Base-by-base conservation (phyloP, 129 eudicot genomes). In the Tagetes erecta region DNA sequence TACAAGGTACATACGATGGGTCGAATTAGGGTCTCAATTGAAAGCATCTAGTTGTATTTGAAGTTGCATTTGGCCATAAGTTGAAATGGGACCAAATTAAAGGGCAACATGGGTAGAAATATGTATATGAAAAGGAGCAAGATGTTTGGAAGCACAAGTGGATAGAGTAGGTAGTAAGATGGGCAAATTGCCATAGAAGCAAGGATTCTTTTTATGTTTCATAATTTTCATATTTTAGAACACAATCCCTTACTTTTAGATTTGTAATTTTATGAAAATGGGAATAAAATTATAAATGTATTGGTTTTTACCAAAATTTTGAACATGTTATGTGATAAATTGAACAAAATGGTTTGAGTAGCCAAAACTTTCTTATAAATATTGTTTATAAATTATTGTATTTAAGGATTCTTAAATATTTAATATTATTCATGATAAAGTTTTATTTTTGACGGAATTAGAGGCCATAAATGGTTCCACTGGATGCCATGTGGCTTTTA, bases 181-280 rank as follows among this genome's bases (percentile, higher is more conserved):
- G 76, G 82, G 81, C 11, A 11, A 8, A 53, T 71, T 38, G 66
- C 72, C 63, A 68, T 62, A 40, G 49, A 44, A 20, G 27, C 27
- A 20, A 20, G 27, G 27, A 20, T 20, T 20, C 27, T 20, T 20
- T 20, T 20, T 20, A 20, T 20, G 27, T 20, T 20, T 20, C 27
- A 20, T 44, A 10, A 52, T 78, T 78, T 78, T 37, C 71, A 71
- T 57, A 76, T 70, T 40, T 34, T 70, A 70, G 82, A 49, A 78
- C 82, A 78, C 71, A 70, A 31, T 50, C 64, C 49, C 2, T 70
- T 77, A 39, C 33, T 20, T 78, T 31, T 70, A 50, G 76, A 67
- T 44, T 53, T 76, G 67, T 44, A 67, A 45, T 68, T 57, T 68
- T 33, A 57, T 68, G 69, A 68, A 10, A 58, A 35, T 20, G 46